phyloP scores from a whole-genome alignment of 2,329 filamentous ascomycete genomes.

The Pochonia chlamydosporia region DNA sequence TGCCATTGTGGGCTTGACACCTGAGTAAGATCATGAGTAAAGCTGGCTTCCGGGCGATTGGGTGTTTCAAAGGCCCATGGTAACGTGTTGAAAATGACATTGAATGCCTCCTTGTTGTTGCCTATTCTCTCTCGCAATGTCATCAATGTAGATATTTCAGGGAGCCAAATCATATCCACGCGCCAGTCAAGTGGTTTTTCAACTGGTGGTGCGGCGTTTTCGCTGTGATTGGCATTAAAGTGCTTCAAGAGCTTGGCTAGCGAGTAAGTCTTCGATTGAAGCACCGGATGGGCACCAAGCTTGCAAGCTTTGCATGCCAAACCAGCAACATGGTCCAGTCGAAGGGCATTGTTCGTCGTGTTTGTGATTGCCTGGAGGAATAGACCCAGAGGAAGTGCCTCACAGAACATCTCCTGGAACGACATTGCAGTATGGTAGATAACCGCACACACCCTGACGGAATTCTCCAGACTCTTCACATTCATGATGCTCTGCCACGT shows the following conservation, averaged over 20 bases:
- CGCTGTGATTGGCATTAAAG: constrained; percentile 41
- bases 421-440: not conserved
- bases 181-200: constrained; percentile 34
- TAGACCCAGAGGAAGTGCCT: constrained; percentile 50
- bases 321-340: constrained; percentile 34
- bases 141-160: constrained; percentile 25
- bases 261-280: constrained; percentile 36
- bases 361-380: constrained; percentile 55
- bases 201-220: constrained; percentile 16
- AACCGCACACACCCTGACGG: not conserved
- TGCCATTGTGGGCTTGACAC: not conserved
- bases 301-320: constrained; percentile 51
- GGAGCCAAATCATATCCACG: constrained; percentile 39
- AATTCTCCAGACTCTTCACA: not conserved
- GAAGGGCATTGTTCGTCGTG: constrained; percentile 52
- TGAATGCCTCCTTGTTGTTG: constrained; percentile 25
- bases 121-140: constrained; percentile 21
- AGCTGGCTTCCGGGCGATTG: not conserved
- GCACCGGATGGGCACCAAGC: not conserved
- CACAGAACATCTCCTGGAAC: constrained; percentile 42
- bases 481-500: not conserved
- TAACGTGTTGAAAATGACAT: constrained; percentile 33
- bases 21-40: not conserved
- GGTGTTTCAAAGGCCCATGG: constrained; percentile 24
- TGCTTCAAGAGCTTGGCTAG: constrained; percentile 55